phyloP scores from a whole-genome alignment of 441 rosid genomes.

The Pelargonium hybrid region DNA sequence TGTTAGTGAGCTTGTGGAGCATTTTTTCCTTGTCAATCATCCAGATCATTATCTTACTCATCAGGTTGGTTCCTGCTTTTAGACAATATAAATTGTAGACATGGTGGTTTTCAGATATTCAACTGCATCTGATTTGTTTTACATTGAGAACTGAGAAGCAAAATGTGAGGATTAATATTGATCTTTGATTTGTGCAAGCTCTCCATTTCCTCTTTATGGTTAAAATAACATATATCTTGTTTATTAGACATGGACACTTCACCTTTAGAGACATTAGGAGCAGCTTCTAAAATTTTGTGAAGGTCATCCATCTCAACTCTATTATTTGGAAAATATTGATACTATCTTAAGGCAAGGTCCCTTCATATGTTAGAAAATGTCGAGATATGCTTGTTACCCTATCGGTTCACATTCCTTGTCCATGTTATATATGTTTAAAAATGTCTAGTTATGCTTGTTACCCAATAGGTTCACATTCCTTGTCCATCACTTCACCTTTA shows the following conservation, averaged over 20 bases:
- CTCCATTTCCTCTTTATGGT: neutral
- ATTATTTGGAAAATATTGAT: neutral
- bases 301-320: neutral
- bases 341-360: neutral
- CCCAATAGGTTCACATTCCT: neutral
- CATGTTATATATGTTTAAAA: neutral
- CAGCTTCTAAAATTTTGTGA: neutral
- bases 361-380: neutral
- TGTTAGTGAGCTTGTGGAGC: constrained; percentile 81
- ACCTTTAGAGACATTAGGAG: neutral
- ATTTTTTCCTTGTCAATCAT: constrained; percentile 77
- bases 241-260: neutral
- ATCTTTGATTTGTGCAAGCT: neutral
- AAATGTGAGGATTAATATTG: neutral
- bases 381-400: neutral
- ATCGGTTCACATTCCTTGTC: neutral
- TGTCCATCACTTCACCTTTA: neutral
- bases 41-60: constrained; percentile 77
- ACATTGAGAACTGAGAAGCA: neutral
- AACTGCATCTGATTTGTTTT: neutral
- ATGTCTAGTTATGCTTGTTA: neutral
- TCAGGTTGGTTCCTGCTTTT: constrained; percentile 42
- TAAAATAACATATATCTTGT: neutral
- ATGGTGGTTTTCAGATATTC: neutral
- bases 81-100: constrained; percentile 1